These are phyloP conservation scores for Parathielavia appendiculata DNA, from an alignment of 495 filamentous ascomycete genomes.

Conservation along the genomic window DNA sequence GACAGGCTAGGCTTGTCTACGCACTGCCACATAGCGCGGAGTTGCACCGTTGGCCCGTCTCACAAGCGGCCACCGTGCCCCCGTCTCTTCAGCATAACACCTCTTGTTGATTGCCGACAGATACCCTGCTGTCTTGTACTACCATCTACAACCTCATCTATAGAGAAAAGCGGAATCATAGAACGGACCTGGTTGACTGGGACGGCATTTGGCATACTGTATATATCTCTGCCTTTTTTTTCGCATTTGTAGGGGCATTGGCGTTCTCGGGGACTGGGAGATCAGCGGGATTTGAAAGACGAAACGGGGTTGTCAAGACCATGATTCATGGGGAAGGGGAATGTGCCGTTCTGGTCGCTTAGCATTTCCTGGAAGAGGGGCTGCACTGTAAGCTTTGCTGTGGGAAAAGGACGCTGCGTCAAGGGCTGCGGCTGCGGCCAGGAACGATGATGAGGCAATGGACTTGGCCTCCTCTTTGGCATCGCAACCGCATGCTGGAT, in stretches of 20 bases:
- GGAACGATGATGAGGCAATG: background rate
- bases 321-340: background rate
- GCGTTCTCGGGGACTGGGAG: background rate
- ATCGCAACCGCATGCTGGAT: background rate
- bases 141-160: constrained; percentile 7
- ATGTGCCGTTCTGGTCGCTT: background rate
- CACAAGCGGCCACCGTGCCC: too few species aligned
- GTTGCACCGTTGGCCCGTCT: too few species aligned
- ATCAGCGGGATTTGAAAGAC: background rate
- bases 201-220: constrained; percentile 1
- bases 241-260: constrained; percentile 5
- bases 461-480: background rate
- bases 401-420: too few species aligned
- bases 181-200: constrained; percentile 6
- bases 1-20: background rate
- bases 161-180: constrained; percentile 10
- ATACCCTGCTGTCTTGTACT: constrained; percentile 4
- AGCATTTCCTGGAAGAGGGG: background rate
- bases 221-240: background rate
- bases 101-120: constrained; percentile 5
- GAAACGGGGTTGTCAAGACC: background rate
- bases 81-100: background rate
- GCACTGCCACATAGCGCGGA: background rate
- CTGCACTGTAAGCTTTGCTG: background rate
- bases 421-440: too few species aligned